Evolutionary conservation across 2,329 filamentous ascomycete genomes (phyloP).

Genomic region (Purpureocillium lavendulum): DNA sequence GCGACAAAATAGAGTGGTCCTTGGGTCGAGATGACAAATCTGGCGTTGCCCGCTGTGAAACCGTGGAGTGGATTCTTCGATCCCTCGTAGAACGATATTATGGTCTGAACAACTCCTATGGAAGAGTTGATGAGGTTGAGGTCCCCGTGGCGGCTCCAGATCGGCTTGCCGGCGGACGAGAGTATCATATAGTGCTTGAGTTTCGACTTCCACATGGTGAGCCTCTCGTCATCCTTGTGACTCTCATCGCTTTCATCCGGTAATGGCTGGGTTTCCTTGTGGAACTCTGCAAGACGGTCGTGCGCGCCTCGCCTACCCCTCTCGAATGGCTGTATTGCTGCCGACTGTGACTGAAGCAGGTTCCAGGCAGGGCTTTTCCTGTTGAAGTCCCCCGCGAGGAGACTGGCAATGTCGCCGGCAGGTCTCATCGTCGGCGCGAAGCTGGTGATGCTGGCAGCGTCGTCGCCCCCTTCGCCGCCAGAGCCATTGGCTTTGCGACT

Average conservation of each 20-base stretch:
- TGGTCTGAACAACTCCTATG: conserved; percentile 91
- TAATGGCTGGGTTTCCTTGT: conserved; percentile 69
- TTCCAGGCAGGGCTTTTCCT: conserved; percentile 61
- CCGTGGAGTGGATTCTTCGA: conserved; percentile 67
- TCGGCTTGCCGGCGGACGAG: conserved; percentile 92
- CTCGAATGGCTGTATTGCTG: conserved; percentile 54
- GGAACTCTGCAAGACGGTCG: conserved; percentile 58
- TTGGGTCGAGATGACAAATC: conserved; percentile 78
- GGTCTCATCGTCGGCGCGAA: conserved; percentile 54
- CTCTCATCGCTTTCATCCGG: conserved; percentile 41
- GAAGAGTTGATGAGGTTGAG: conserved; percentile 84
- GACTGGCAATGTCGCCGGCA: conserved; percentile 68
- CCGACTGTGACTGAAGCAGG: conserved; percentile 54
- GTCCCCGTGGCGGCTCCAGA: conserved; percentile 92
- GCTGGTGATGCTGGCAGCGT: conserved; percentile 59
- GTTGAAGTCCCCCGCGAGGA: conserved; percentile 64
- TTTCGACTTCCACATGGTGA: conserved; percentile 80
- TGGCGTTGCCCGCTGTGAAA: conserved; percentile 79
- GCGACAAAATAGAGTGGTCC: conserved; percentile 89
- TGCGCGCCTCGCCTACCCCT: conserved; percentile 32
- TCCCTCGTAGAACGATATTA: conserved; percentile 92
- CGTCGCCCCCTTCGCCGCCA: conserved; percentile 42
- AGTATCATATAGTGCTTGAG: conserved; percentile 96
- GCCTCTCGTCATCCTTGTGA: conserved; percentile 46
- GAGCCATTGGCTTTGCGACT: conserved; percentile 19